Evolutionary conservation across 2,329 filamentous ascomycete species (phyloP), one percentile per base, ranked within the genome.

Genomic region (Exophiala sp.): DNA sequence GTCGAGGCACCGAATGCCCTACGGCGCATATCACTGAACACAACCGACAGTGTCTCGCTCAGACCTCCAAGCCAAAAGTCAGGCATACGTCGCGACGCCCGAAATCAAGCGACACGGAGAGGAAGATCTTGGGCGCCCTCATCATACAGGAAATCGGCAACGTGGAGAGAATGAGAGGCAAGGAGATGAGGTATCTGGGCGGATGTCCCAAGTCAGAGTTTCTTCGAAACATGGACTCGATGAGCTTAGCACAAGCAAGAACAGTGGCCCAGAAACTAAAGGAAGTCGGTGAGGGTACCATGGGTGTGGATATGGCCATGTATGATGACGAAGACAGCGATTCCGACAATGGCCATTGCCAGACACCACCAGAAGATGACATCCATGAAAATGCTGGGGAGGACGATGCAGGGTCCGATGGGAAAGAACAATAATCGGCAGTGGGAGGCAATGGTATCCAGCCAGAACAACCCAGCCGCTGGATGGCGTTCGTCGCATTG

Each of bases 251-350:
- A 8, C 11, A 44, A 8, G 24, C 44, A 13, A 24, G 18, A 11
- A n/a, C 37, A 19, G 38, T 48, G 38, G 32, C 23, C 11, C 24
- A 24, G 19, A 38, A 19, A 39, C 24, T 53, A 18, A 53, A 44
- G 39, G 43, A 24, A 24, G 16, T 50, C 14, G 43, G 14, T 8
- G 30, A 50, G 9, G 46, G 46, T 9, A 46, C 18, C 21, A 22
- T 45, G 24, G 41, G 23, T 3, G 19, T 29, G n/a, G 48, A 51
- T 4, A 22, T 21, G 39, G 37, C 44, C 27, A 45, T 43, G 22
- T 55, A 55, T 39, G 52, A 55, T 21, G 52, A 55, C 18, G 52
- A 55, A 2, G 52, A 55, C 2, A 48, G 44, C 40, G 52, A 42
- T n/a, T 27, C 38, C 13, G 44, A 48, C n/a, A 47, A 23, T 5